Evolutionary conservation across 2,329 filamentous ascomycete species (phyloP), one percentile per base, ranked within the genome.

Genomic region (Phialocephala sp.): DNA sequence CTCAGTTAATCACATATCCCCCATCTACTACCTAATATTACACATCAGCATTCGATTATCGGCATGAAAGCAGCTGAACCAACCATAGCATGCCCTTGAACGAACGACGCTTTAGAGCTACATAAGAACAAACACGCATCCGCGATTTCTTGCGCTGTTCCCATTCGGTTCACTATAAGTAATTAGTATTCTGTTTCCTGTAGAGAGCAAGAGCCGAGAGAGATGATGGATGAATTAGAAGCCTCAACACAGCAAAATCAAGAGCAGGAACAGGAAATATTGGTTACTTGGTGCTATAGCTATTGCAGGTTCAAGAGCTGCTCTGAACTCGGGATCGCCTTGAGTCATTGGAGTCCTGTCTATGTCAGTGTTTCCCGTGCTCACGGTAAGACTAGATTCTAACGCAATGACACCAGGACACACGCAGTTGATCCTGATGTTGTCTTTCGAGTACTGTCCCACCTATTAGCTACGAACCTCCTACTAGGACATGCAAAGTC

Each of bases 331-430:
- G 11, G 78, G 73, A n/a, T 80, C 75, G 4, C 76, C 75, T 43
- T 74, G 74, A 3, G 79, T 81, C 77, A 82, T 79, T 9, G 80
- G 79, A 0, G 80, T 82, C 4, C 64, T 66, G 14, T n/a, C 75
- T 77, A 41, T 47, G 20, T 56, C 5, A 52, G 59, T 8, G 4
- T 59, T 20, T 4, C 27, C 24, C n/a, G 18, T 22, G 22, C 20
- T 12, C 36, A 20, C 6, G 20, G 6, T 36, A 52, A 14, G 43
- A 27, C 8, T 32, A 32, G 11, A 32, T 22, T 66, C 73, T 72
- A 67, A 78, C 78, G 78, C 78, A n/a, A 80, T 81, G 1, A 82
- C 74, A 20, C 81, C 81, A 1, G 80, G 81, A 63, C 80, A 83
- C 15, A 83, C 78, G 60, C 78, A 81, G 62, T 83, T 83, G 54